Evolutionary conservation across 805 yeast species (phyloP), one percentile per base, ranked within the genome.

Genomic region (Yamadazyma nakazawae): DNA sequence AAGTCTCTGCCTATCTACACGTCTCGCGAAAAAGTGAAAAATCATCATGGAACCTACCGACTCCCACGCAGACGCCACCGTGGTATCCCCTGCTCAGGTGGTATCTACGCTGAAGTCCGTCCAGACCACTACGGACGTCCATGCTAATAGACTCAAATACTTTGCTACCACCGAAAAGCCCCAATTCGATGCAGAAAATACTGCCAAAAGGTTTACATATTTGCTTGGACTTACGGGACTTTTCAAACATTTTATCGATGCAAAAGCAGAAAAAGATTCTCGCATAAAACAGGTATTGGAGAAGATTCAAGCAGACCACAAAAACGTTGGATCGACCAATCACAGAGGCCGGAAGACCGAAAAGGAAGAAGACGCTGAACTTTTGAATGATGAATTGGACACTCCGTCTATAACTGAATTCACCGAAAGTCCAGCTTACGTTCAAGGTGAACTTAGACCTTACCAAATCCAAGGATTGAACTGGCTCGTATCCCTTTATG

Each of bases 351-450:
- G 97, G 53, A 94, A 91, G 59, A 82, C 96, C 0, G 98, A 94
- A 66, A 85, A 88, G 65, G 97, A 92, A 64, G 99, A 92, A 66
- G 98, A 92, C 63, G 95, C 89, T 2, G 97, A 92, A 63, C 74
- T 92, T 48, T 75, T 92, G 59, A 80, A 82, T 47, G 96, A 86
- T 48, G 97, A 89, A 63, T 88, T 80, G 52, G 80, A 72, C 41
- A 57, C 62, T 37, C 52, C 61, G 2, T 45, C 59, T 9, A 71
- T 70, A 34, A 69, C 69, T 37, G 83, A 77, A 54, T 78, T 79
- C 54, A 68, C 78, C 5, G 80, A 76, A 44, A 67, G 74, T 50
- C 83, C 84, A 1, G 62, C 66, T 1, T 79, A 75, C 55, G 61
- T 87, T 19, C 59, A 69, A 10, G 95, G 95, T 37, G 58, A 60